Percentiles rank a stretch among this genome's conserved stretches.
phyloP scores from a whole-genome alignment of 164 flowering plant species.

The Saururus chinensis region DNA sequence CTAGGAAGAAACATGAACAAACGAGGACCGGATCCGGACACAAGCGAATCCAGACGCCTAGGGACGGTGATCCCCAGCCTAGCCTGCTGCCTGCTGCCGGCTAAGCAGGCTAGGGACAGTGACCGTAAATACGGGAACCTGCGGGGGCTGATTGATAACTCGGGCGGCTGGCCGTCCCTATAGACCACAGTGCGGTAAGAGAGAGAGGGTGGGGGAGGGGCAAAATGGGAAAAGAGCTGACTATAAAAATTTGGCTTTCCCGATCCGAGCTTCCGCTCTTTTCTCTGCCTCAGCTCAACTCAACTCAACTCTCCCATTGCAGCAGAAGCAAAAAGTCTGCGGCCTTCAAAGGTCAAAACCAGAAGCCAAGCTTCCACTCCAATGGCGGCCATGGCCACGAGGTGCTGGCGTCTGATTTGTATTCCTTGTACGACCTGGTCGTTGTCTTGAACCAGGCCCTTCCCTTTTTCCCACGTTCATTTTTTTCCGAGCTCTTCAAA shows the following conservation, averaged over 20 bases:
- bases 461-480: neutral
- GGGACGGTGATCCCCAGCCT: no score
- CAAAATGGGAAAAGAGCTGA: neutral
- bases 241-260: neutral
- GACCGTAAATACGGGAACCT: no score
- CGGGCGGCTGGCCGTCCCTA: no score
- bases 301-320: no score
- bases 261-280: neutral
- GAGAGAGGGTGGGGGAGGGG: slow-evolving; percentile 1
- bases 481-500: no score
- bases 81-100: no score
- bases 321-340: neutral
- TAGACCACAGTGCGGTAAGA: no score
- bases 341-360: slow-evolving; percentile 12
- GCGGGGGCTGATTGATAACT: no score
- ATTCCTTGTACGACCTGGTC: slow-evolving; percentile 3
- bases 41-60: no score
- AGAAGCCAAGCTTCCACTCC: slow-evolving; percentile 1
- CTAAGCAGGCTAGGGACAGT: no score
- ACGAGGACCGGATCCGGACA: no score
- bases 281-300: neutral
- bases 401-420: neutral
- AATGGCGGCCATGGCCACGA: slow-evolving; percentile 12
- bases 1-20: no score
- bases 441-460: slow-evolving; percentile 3